Percentiles rank a stretch among this genome's conserved stretches.
These are phyloP conservation scores for Spergularia marina DNA, from an alignment of 148 eudicot genomes.

Conservation along the genomic window DNA sequence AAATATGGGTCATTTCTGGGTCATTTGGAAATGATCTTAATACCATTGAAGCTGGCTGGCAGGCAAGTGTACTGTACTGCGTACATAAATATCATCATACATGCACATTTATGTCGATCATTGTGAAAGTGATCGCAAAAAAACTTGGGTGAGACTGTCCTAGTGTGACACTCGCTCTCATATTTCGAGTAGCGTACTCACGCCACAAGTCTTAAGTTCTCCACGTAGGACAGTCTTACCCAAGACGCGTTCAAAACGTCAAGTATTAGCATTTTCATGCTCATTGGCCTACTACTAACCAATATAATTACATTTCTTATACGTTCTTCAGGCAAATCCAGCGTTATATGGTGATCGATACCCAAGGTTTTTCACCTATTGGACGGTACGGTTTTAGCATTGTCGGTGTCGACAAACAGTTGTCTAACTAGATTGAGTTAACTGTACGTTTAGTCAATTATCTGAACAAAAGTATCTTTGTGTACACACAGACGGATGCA, in stretches of 20 bases:
- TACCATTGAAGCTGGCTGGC: conserved; percentile 99
- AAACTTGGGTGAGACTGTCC: background rate
- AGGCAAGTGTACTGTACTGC: conserved; percentile 45
- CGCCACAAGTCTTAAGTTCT: too few species aligned
- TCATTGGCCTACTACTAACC: background rate
- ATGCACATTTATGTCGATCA: background rate
- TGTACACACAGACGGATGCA: conserved; percentile 69
- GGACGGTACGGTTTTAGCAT: conserved; percentile 65
- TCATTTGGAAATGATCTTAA: conserved; percentile 91
- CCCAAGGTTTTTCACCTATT: conserved; percentile 95
- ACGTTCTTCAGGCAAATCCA: conserved; percentile 75
- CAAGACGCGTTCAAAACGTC: too few species aligned
- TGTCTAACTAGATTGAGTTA: too few species aligned
- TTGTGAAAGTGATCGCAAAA: background rate
- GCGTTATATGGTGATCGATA: conserved; percentile 79
- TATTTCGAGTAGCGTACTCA: too few species aligned
- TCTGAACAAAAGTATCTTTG: background rate
- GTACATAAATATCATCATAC: background rate
- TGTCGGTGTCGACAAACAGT: background rate
- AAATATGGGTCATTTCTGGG: conserved; percentile 91
- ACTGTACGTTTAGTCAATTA: background rate
- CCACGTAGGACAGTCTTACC: too few species aligned
- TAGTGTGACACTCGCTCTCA: too few species aligned
- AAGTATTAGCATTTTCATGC: too few species aligned
- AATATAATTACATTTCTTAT: background rate